These are phyloP conservation scores for Pyricularia sp. DNA, from an alignment of 2,329 filamentous ascomycete genomes.

Conservation along the genomic window DNA sequence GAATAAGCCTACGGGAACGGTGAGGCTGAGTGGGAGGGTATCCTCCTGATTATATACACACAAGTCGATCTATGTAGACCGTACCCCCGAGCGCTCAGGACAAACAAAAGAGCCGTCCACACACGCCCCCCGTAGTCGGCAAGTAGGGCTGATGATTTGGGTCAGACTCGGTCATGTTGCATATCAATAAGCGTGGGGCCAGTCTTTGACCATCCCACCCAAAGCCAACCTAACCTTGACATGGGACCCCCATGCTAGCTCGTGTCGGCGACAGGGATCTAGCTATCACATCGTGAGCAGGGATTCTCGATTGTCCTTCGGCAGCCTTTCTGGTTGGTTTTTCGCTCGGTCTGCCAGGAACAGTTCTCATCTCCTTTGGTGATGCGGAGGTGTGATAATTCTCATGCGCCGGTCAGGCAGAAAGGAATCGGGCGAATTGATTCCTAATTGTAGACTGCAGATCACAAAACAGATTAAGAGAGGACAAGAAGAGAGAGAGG, in stretches of 20 bases:
- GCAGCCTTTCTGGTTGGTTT: not conserved
- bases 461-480: not conserved
- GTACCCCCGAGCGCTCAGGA: not conserved
- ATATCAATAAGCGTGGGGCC: not conserved
- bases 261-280: not conserved
- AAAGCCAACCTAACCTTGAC: not conserved
- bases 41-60: not conserved
- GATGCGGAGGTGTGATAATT: not conserved
- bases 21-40: slow-evolving; percentile 3
- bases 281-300: not conserved
- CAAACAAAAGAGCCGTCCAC: not conserved
- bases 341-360: not conserved
- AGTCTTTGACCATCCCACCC: not conserved
- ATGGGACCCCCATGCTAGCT: not conserved
- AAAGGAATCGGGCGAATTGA: not conserved
- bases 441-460: not conserved
- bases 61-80: not conserved
- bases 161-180: slow-evolving; percentile 3
- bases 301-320: not conserved
- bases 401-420: not conserved
- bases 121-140: not conserved
- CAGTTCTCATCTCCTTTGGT: not conserved
- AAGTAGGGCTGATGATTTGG: slow-evolving; percentile 5
- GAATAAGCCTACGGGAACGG: not conserved
- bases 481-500: not conserved